Percentiles rank a stretch among this genome's conserved stretches.
These are phyloP conservation scores for Biancaea sappan DNA, from an alignment of 306 rosid genomes.

Conservation along the genomic window DNA sequence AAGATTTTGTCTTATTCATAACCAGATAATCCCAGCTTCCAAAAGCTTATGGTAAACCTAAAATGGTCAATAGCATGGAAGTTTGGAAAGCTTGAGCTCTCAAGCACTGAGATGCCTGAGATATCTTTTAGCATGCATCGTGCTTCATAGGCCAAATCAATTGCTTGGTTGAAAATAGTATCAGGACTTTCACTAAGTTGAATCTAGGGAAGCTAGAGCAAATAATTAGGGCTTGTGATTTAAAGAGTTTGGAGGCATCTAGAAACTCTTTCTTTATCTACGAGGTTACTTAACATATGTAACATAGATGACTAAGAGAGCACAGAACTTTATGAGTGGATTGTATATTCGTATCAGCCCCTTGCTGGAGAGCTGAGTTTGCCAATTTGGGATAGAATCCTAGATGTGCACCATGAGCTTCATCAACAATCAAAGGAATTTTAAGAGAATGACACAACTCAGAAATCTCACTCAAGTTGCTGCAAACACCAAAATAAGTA, in stretches of 20 bases:
- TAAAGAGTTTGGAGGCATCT: constrained; percentile 86
- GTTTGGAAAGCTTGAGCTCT: too few species aligned
- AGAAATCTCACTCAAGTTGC: constrained; percentile 62
- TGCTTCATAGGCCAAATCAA: constrained; percentile 60
- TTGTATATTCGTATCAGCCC: too few species aligned
- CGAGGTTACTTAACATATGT: constrained; percentile 66
- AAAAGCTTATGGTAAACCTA: constrained; percentile 76
- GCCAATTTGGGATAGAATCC: constrained; percentile 81
- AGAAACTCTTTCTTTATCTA: constrained; percentile 61
- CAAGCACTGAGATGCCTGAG: constrained; percentile 64
- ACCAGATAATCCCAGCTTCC: constrained; percentile 81
- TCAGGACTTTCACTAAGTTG: too few species aligned
- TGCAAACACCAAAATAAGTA: constrained; percentile 85
- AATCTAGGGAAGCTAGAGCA: constrained; percentile 91
- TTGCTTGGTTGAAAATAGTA: constrained; percentile 52
- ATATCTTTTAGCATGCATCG: constrained; percentile 44
- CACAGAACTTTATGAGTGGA: too few species aligned
- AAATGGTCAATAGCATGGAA: constrained; percentile 69
- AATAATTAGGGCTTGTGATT: constrained; percentile 85
- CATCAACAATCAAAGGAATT: constrained; percentile 86
- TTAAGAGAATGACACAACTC: constrained; percentile 68
- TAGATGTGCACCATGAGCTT: constrained; percentile 94
- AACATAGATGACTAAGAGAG: constrained; percentile 91
- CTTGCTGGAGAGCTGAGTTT: constrained; percentile 75
- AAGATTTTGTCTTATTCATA: constrained; percentile 70